Base-by-base conservation (phyloP, 176 grass and related monocot species). In the Alloteropsis semialata region DNA sequence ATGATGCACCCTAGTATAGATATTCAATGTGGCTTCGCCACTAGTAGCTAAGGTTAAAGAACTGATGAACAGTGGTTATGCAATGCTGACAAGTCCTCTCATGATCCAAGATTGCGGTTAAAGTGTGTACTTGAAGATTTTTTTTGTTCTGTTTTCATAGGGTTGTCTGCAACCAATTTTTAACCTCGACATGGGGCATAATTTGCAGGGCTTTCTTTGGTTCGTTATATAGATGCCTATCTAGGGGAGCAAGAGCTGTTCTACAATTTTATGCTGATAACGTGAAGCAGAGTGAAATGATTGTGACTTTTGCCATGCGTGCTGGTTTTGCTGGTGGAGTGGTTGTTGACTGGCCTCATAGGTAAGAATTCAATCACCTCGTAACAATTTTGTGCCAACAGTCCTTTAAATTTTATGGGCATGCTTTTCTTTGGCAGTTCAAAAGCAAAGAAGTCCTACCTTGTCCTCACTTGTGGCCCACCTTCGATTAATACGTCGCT, bases 61-160 rank as follows among this genome's bases (percentile, higher is more conserved):
- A n/a, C n/a, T n/a, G n/a, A n/a, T n/a, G n/a, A n/a, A n/a, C 92
- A 98, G 96, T 98, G 96, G 96, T 82, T 98, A 83, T 98, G 96
- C 82, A 95, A 98, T 85, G 90, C 96, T 77, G 90, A 95, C 87
- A 98, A 95, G 72, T 92, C 91, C 41, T 98, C 87, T 74, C 96
- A 98, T 64, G 91, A 98, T 67, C 96, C 96, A 86, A 98, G 92
- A 87, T 80, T 90, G 76, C 82, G 96, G 82, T 79, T 98, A 36
- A 98, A 95, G 96, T 98, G 79, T 76, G 94, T 63, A n/a, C 8
- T n/a, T 83, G 41, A 75, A 51, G 1, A n/a, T n/a, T 28, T 76
- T 34, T 81, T 74, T 11, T 58, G 29, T 41, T 3, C 10, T 18
- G 5, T 68, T 14, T 57, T 67, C 63, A 19, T 82, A 72, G 42